A percentile compares a stretch with the other conserved stretches of the same genome.
phyloP scores from a whole-genome alignment of 2,329 filamentous ascomycete species.

The Aspergillus sp. region DNA sequence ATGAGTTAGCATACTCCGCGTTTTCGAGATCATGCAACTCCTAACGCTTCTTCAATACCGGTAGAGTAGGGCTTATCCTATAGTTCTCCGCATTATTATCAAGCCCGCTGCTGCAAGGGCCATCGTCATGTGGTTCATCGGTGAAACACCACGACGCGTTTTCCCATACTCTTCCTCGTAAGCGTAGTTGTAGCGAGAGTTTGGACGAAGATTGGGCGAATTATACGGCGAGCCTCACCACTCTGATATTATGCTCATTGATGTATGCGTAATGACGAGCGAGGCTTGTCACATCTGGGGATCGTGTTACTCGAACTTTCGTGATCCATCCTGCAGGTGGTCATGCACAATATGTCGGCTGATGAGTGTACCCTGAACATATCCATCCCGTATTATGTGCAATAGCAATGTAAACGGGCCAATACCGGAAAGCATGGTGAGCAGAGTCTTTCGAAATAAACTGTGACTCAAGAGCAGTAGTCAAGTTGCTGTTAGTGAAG shows the following conservation, averaged over 20 bases:
- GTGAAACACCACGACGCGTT: background rate
- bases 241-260: too few species aligned
- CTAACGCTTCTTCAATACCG: background rate
- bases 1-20: background rate
- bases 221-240: background rate
- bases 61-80: background rate
- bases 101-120: background rate
- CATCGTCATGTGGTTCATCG: background rate
- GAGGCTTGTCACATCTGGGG: too few species aligned
- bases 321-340: background rate
- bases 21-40: background rate
- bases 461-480: too few species aligned
- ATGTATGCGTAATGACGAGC: background rate
- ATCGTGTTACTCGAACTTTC: background rate
- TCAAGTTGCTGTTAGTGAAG: too few species aligned
- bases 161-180: background rate
- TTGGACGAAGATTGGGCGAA: background rate
- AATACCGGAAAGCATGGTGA: background rate
- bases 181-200: background rate
- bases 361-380: background rate
- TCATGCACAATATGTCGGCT: background rate
- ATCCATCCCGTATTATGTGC: background rate
- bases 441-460: too few species aligned
- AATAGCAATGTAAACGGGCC: background rate
- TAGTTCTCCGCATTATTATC: constrained; percentile 1